Evolutionary conservation across 805 yeast genomes (phyloP).

Genomic region (Teunomyces panamensis): DNA sequence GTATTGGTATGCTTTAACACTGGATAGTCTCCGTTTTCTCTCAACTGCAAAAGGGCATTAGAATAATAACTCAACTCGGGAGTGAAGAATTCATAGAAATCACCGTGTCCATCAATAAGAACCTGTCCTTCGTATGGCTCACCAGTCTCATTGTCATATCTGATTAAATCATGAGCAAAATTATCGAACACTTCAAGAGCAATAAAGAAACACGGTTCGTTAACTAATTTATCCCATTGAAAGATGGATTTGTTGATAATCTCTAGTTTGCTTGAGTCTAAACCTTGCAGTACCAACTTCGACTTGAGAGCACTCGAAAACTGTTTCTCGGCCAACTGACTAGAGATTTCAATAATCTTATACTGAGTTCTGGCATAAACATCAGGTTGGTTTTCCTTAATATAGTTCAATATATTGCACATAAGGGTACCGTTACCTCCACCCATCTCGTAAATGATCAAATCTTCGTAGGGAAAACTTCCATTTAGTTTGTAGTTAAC

Average conservation of each 20-base stretch:
- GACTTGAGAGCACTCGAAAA: conserved; percentile 31
- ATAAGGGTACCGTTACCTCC: conserved; percentile 89
- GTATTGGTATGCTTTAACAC: conserved; percentile 26
- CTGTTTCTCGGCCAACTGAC: conserved; percentile 60
- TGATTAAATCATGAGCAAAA: conserved; percentile 74
- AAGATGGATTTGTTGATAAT: conserved; percentile 73
- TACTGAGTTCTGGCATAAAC: conserved; percentile 68
- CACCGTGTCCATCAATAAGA: conserved; percentile 66
- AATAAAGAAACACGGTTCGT: conserved; percentile 70
- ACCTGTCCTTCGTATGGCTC: conserved; percentile 78
- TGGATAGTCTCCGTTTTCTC: conserved; percentile 46
- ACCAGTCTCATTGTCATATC: conserved; percentile 67
- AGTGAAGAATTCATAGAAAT: conserved; percentile 68
- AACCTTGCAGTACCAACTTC: conserved; percentile 34
- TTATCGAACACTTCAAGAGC: conserved; percentile 85
- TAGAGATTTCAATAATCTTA: conserved; percentile 69
- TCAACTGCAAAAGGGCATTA: conserved; percentile 50
- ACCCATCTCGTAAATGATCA: conserved; percentile 82
- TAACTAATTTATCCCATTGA: conserved; percentile 61
- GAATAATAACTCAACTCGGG: conserved; percentile 60
- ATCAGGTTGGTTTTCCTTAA: conserved; percentile 63
- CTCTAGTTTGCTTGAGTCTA: conserved; percentile 56
- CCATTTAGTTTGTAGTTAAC: conserved; percentile 65
- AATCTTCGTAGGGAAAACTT: conserved; percentile 64
- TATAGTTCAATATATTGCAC: conserved; percentile 67